These are phyloP conservation scores for Gyrodon lividus DNA, from an alignment of 768 basidiomycete genomes.

Conservation along the genomic window DNA sequence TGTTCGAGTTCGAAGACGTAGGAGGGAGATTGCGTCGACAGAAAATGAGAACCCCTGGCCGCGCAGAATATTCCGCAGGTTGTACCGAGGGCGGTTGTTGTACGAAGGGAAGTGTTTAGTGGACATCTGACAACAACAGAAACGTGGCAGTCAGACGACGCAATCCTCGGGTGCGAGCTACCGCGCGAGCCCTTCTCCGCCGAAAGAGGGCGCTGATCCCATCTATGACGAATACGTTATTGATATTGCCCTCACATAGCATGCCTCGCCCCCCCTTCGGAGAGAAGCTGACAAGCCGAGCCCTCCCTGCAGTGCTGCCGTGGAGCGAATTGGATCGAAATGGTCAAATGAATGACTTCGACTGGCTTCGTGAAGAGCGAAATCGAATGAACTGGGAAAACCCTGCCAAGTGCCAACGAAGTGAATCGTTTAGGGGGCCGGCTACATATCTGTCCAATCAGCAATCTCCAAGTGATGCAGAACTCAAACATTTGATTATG, in stretches of 20 bases:
- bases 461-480: no score
- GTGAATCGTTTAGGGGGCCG: no score
- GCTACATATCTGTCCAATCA: no score
- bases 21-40: conserved; percentile 42
- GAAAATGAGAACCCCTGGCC: conserved; percentile 49
- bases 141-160: conserved; percentile 14
- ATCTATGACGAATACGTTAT: background rate
- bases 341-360: no score
- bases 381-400: no score
- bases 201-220: conserved; percentile 50
- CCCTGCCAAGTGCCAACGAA: no score
- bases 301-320: no score
- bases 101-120: conserved; percentile 64
- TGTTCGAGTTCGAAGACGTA: conserved; percentile 67
- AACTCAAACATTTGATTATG: no score
- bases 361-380: no score
- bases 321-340: no score
- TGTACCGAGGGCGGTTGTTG: conserved; percentile 31
- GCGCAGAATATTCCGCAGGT: conserved; percentile 23
- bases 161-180: conserved; percentile 22
- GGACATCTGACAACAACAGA: conserved; percentile 53
- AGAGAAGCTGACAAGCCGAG: no score
- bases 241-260: background rate
- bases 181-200: conserved; percentile 33
- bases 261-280: no score